These are phyloP conservation scores for Colletotrichum sp. DNA, from an alignment of 2,329 filamentous ascomycete species.

Conservation along the genomic window DNA sequence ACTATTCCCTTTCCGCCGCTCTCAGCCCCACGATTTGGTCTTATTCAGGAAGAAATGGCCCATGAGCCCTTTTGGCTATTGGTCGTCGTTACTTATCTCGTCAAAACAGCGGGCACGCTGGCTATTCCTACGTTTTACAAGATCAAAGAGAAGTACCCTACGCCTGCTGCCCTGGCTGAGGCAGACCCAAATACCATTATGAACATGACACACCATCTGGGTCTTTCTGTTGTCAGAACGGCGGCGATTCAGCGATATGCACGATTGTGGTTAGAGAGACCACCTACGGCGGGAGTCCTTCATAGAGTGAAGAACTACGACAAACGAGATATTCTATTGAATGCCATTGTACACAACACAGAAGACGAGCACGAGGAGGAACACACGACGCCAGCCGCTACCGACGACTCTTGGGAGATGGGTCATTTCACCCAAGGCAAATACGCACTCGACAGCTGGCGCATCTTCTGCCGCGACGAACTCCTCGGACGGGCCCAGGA, in stretches of 20 bases:
- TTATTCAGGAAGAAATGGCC: slow-evolving; percentile 83
- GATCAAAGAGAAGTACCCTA: slow-evolving; percentile 72
- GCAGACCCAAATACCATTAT: slow-evolving; percentile 60
- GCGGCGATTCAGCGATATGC: slow-evolving; percentile 74
- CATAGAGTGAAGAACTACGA: slow-evolving; percentile 58
- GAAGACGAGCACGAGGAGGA: not conserved
- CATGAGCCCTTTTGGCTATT: slow-evolving; percentile 80
- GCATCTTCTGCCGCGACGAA: slow-evolving; percentile 88
- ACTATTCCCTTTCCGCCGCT: slow-evolving; percentile 72
- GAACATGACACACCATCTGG: slow-evolving; percentile 70
- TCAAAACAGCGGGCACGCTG: slow-evolving; percentile 75
- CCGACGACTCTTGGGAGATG: slow-evolving; percentile 75
- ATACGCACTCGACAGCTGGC: slow-evolving; percentile 89
- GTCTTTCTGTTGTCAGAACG: slow-evolving; percentile 72
- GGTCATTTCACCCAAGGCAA: slow-evolving; percentile 82
- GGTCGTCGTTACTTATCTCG: slow-evolving; percentile 83
- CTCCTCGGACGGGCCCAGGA: slow-evolving; percentile 69
- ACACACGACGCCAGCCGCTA: slow-evolving; percentile 4
- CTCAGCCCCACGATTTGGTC: slow-evolving; percentile 68
- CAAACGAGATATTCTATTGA: slow-evolving; percentile 32
- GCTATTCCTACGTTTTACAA: slow-evolving; percentile 79
- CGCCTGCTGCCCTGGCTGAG: slow-evolving; percentile 64
- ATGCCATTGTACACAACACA: not conserved
- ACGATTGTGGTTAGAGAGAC: slow-evolving; percentile 66
- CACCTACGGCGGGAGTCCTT: slow-evolving; percentile 63